Conservation (phyloP, 495 filamentous ascomycete species). For the Lophiostoma macrostomum region DNA sequence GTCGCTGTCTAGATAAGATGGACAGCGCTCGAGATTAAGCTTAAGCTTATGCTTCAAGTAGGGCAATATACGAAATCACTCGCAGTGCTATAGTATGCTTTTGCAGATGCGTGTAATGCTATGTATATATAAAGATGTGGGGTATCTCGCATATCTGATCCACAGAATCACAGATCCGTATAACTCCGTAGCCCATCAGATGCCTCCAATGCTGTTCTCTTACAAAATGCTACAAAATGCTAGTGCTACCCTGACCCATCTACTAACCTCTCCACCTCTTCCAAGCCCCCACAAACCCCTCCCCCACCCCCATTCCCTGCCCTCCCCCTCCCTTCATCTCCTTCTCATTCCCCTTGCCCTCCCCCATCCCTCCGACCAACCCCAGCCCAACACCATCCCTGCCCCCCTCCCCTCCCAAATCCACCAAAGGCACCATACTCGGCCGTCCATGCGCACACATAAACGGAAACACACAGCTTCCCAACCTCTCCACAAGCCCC, state of each 20-base stretch:
- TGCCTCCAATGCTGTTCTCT: no score
- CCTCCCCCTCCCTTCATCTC: background rate
- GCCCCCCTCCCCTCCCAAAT: conserved; percentile 8
- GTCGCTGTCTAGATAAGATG: no score
- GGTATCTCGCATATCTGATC: background rate
- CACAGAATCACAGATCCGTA: background rate
- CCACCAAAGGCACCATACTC: conserved; percentile 42
- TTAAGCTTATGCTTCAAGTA: no score
- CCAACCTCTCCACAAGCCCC: conserved; percentile 59
- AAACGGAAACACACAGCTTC: conserved; percentile 78
- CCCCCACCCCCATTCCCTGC: background rate
- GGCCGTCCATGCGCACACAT: conserved; percentile 64
- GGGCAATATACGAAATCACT: no score
- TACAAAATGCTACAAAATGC: no score
- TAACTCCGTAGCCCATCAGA: no score
- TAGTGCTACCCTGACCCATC: no score
- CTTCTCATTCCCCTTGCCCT: conserved; percentile 1
- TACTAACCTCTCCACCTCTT: conserved; percentile 5
- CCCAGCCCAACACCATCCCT: background rate
- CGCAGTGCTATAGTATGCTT: no score
- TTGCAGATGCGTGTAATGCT: no score
- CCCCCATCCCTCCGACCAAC: background rate
- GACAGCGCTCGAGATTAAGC: no score
- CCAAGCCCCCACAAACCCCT: conserved; percentile 12
- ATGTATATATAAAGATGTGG: background rate